A percentile compares a stretch with the other conserved stretches of the same genome.
These are phyloP conservation scores for Exophiala dermatitidis DNA, from an alignment of 2,329 filamentous ascomycete species.

Conservation along the genomic window DNA sequence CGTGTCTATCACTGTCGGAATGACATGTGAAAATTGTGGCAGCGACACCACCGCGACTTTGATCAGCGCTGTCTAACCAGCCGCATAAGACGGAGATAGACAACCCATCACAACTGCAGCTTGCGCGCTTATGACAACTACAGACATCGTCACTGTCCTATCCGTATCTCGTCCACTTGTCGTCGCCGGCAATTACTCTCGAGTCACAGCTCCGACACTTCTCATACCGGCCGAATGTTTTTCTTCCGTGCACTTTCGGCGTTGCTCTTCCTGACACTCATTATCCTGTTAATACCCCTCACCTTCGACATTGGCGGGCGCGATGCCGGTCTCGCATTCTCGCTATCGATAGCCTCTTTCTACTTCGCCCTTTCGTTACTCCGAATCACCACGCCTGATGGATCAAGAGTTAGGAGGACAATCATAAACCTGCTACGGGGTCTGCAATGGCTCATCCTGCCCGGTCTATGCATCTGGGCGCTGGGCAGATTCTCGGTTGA, in stretches of 20 bases:
- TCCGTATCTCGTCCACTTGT: background rate
- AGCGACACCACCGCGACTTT: conserved; percentile 12
- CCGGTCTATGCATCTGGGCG: conserved; percentile 84
- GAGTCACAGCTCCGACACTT: background rate
- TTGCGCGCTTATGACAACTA: conserved; percentile 4
- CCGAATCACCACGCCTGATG: conserved; percentile 71
- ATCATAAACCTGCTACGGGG: conserved; percentile 63
- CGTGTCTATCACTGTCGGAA: conserved; percentile 7
- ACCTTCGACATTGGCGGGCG: conserved; percentile 96
- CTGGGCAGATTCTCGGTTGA: conserved; percentile 93
- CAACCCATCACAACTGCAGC: background rate
- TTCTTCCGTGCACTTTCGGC: conserved; percentile 73
- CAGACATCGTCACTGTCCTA: background rate
- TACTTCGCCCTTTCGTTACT: conserved; percentile 82
- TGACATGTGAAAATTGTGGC: conserved; percentile 26
- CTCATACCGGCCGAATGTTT: conserved; percentile 57
- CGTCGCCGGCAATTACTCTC: background rate
- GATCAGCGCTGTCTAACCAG: background rate
- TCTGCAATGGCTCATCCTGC: conserved; percentile 81
- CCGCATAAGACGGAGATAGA: background rate
- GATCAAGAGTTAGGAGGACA: conserved; percentile 65
- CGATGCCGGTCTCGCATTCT: conserved; percentile 90
- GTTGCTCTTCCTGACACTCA: conserved; percentile 77
- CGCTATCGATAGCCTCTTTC: conserved; percentile 77
- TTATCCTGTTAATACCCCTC: conserved; percentile 91